These are phyloP conservation scores for Pinus tabuliformis DNA, from an alignment of 75 land plant genomes.

Conservation along the genomic window DNA sequence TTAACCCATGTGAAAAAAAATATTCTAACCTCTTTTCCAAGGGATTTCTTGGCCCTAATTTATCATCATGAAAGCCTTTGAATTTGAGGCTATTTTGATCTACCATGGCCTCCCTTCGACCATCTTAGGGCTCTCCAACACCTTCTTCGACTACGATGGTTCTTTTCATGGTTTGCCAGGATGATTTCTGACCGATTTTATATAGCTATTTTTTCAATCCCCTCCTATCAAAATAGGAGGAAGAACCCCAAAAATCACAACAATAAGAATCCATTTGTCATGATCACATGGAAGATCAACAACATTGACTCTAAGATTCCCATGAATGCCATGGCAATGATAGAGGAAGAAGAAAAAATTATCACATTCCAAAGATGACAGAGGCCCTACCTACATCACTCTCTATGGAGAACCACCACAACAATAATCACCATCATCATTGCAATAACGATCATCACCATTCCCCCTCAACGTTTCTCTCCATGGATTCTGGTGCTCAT, in stretches of 20 bases:
- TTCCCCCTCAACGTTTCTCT: conserved; percentile 48
- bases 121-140: background rate
- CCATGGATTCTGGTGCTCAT: conserved; percentile 64
- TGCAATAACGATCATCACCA: background rate
- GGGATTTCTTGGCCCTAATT: background rate
- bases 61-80: background rate
- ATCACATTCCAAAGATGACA: conserved; percentile 12
- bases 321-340: background rate
- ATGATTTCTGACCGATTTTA: conserved; percentile 6
- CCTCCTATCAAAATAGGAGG: background rate
- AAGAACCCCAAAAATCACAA: background rate
- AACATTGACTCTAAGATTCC: background rate
- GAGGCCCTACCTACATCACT: conserved; percentile 45
- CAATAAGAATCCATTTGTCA: too few species aligned
- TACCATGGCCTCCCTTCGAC: conserved; percentile 5
- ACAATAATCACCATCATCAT: conserved; percentile 3
- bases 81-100: conserved; percentile 2
- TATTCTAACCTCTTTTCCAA: background rate
- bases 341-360: background rate
- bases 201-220: background rate
- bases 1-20: background rate
- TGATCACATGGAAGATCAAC: background rate
- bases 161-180: background rate
- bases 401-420: conserved; percentile 57
- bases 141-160: background rate